These are phyloP conservation scores for Viola pubescens DNA, from an alignment of 441 rosid species.

Conservation along the genomic window DNA sequence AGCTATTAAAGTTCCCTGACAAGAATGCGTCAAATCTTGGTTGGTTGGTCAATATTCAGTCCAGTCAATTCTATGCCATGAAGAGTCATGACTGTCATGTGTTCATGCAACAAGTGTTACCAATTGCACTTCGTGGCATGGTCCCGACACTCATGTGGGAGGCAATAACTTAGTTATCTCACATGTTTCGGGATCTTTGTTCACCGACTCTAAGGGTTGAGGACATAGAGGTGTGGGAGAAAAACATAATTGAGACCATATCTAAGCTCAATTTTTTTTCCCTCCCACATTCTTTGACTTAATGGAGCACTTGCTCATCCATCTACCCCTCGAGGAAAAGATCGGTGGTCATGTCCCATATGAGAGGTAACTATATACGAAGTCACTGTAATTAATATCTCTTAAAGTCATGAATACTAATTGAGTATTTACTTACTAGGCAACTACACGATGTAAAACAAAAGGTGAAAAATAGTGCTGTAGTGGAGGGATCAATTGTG, in stretches of 20 bases:
- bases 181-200: neutral
- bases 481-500: no score
- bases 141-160: no score
- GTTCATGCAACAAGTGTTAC: no score
- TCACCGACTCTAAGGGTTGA: neutral
- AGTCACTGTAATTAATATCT: no score
- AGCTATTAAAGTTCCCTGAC: neutral
- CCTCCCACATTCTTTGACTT: conserved; percentile 8
- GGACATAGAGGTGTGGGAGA: neutral
- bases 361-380: conserved; percentile 2
- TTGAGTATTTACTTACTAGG: no score
- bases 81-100: no score
- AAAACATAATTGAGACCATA: neutral
- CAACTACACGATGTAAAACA: no score
- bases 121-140: no score
- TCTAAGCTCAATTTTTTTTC: conserved; percentile 1
- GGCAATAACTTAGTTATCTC: neutral
- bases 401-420: no score
- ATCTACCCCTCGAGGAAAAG: neutral
- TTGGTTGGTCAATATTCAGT: neutral
- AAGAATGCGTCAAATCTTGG: neutral
- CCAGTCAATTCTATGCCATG: neutral
- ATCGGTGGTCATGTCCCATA: neutral
- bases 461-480: no score
- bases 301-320: conserved; percentile 3